Evolutionary conservation across 352 stramenopile species (phyloP).

Genomic region (Lagenidium giganteum): DNA sequence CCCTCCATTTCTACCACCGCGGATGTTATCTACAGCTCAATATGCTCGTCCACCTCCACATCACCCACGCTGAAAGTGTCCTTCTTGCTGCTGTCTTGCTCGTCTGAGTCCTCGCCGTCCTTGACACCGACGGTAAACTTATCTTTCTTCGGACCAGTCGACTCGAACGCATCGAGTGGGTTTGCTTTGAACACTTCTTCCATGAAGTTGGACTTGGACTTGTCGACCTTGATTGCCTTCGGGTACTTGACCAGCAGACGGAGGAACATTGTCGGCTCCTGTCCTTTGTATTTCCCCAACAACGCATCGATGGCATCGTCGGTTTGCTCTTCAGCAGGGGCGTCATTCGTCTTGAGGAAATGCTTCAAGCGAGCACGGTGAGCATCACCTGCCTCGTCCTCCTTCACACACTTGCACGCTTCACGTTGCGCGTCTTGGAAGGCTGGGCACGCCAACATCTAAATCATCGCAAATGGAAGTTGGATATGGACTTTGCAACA

Average conservation of each 20-base stretch:
- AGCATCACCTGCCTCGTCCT: constrained; percentile 14
- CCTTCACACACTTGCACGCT: constrained; percentile 56
- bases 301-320: constrained; percentile 39
- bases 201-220: constrained; percentile 7
- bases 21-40: constrained; percentile 25
- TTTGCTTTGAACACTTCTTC: constrained; percentile 2
- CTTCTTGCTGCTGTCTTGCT: constrained; percentile 9
- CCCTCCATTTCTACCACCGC: neutral
- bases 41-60: constrained; percentile 27
- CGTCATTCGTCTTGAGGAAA: constrained; percentile 44
- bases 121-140: constrained; percentile 49
- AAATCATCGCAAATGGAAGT: no score
- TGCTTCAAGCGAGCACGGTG: constrained; percentile 47
- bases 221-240: constrained; percentile 33
- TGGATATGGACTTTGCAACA: no score
- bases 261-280: constrained; percentile 60
- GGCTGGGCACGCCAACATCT: constrained; percentile 65
- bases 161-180: no score
- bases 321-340: constrained; percentile 26
- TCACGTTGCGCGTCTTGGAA: constrained; percentile 64
- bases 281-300: constrained; percentile 58
- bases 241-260: constrained; percentile 56
- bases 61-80: no score
- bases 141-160: constrained; percentile 30
- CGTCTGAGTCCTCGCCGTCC: constrained; percentile 5